phyloP scores from a whole-genome alignment of 2,329 filamentous ascomycete species.

The Botrytis paeoniae region DNA sequence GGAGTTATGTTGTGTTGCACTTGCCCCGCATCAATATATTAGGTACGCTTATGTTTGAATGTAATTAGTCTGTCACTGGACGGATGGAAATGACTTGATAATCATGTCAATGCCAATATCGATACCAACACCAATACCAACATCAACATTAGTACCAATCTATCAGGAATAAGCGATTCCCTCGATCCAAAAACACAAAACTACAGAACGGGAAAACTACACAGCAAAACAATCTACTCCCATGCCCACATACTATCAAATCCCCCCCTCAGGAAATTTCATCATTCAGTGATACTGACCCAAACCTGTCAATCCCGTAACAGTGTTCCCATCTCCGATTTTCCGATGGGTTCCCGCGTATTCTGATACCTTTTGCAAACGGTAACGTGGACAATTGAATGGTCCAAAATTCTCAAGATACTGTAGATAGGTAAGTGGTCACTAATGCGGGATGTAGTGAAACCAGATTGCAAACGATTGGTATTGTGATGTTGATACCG shows the following conservation, averaged over 20 bases:
- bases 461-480: neutral
- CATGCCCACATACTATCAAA: neutral
- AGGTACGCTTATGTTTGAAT: neutral
- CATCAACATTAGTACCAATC: neutral
- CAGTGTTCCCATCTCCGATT: neutral
- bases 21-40: neutral
- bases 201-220: neutral
- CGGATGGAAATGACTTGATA: neutral
- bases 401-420: neutral
- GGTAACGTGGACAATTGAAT: neutral
- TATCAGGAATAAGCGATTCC: neutral
- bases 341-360: neutral
- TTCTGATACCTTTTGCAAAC: neutral
- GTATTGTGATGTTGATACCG: neutral
- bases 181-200: neutral
- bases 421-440: neutral
- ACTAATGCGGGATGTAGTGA: conserved; percentile 1
- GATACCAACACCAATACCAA: neutral
- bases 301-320: neutral
- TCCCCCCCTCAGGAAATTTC: neutral
- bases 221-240: neutral
- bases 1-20: neutral
- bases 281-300: neutral
- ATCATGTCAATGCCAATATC: neutral
- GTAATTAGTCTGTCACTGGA: conserved; percentile 11